Conservation (phyloP, 345 rosid genomes). For the Corchorus capsularis region DNA sequence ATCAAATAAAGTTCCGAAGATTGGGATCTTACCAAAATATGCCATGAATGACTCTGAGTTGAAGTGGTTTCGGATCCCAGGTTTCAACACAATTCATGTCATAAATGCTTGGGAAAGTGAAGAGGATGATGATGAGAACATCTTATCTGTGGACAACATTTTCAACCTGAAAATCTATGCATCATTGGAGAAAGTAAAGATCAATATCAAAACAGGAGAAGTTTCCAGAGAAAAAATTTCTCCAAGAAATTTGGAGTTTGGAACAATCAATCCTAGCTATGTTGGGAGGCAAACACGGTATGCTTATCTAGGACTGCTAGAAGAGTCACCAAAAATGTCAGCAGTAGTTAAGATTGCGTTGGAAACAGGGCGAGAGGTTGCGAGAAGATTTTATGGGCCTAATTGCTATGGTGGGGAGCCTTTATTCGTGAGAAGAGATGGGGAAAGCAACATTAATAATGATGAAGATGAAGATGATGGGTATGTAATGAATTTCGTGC, state of each 20-base stretch:
- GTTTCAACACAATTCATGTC: conserved; percentile 21
- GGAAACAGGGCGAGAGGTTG: conserved; percentile 20
- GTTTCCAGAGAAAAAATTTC: conserved; percentile 18
- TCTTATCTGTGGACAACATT: not conserved
- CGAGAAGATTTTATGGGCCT: conserved; percentile 22
- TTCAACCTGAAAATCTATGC: not conserved
- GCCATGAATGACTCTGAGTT: conserved; percentile 17
- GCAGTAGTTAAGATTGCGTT: conserved; percentile 29
- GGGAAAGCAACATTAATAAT: not conserved
- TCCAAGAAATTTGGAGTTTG: conserved; percentile 27
- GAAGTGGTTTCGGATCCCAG: conserved; percentile 28
- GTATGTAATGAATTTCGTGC: conserved; percentile 17
- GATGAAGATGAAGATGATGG: conserved; percentile 31
- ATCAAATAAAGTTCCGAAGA: conserved; percentile 21
- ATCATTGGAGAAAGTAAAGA: conserved; percentile 24
- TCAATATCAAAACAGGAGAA: conserved; percentile 23
- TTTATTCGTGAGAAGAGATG: conserved; percentile 22
- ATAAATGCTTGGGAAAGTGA: conserved; percentile 31
- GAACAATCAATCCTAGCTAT: conserved; percentile 19
- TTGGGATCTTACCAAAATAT: conserved; percentile 26
- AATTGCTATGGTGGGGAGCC: conserved; percentile 35
- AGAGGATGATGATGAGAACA: conserved; percentile 15
- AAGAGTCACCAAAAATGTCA: conserved; percentile 21
- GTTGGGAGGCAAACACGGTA: conserved; percentile 21
- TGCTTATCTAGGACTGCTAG: conserved; percentile 17